These are phyloP conservation scores for Lodderomyces orthopsilosis DNA, from an alignment of 1,139 yeast genomes.

Conservation along the genomic window DNA sequence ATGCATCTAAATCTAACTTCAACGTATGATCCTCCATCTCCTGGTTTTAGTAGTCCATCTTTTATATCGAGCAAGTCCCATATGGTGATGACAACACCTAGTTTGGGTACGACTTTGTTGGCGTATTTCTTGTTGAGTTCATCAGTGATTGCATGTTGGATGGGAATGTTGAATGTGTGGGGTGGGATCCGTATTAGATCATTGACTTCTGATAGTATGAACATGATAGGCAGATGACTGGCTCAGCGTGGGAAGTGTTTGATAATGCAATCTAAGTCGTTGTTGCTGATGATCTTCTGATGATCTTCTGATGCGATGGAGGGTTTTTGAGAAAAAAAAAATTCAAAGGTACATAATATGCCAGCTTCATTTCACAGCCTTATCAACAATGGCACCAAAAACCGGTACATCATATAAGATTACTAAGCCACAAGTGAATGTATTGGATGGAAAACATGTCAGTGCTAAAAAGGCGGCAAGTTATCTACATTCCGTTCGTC, in stretches of 20 bases:
- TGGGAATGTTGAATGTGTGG: slow-evolving; percentile 70
- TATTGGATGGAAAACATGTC: slow-evolving; percentile 7
- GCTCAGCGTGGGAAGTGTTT: not conserved
- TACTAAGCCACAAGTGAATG: slow-evolving; percentile 3
- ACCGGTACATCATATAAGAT: not conserved
- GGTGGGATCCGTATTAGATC: slow-evolving; percentile 91
- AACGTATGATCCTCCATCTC: slow-evolving; percentile 91
- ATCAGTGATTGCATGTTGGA: slow-evolving; percentile 67
- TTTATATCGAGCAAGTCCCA: slow-evolving; percentile 80
- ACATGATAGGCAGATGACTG: slow-evolving; percentile 48
- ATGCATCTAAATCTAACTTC: slow-evolving; percentile 72
- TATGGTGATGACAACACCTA: slow-evolving; percentile 80
- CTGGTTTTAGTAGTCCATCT: slow-evolving; percentile 88
- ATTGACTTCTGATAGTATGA: slow-evolving; percentile 71
- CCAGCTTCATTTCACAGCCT: not conserved
- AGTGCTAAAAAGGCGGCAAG: slow-evolving; percentile 36
- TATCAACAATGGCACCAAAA: not conserved
- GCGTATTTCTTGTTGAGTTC: slow-evolving; percentile 84
- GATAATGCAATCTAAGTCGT: not conserved
- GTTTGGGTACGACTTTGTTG: slow-evolving; percentile 74
- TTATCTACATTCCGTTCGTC: slow-evolving; percentile 27
- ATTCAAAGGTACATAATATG: not conserved
- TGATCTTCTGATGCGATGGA: not conserved
- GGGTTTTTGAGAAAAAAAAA: not conserved
- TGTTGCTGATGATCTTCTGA: not conserved